Conservation (phyloP, 768 basidiomycete species). For the Xerocomellus intermedius region DNA sequence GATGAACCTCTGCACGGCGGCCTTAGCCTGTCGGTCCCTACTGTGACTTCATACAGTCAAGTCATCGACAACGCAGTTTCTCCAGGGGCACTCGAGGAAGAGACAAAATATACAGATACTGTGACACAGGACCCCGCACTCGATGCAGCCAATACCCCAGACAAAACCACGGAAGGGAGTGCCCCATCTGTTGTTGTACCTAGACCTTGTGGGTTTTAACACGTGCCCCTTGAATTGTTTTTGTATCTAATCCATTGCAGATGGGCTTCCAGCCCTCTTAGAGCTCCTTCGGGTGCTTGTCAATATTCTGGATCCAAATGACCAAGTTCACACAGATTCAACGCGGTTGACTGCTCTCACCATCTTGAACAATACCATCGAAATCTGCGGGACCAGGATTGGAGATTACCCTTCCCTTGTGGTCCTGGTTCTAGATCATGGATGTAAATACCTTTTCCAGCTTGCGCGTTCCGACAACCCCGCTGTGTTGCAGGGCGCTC, state of each 20-base stretch:
- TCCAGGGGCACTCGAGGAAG: slow-evolving; percentile 11
- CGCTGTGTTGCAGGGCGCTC: slow-evolving; percentile 70
- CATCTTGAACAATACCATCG: slow-evolving; percentile 84
- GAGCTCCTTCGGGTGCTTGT: slow-evolving; percentile 93
- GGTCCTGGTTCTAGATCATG: slow-evolving; percentile 77
- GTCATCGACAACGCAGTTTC: slow-evolving; percentile 12
- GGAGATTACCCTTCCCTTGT: slow-evolving; percentile 76
- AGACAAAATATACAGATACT: neutral
- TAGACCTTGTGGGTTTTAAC: slow-evolving; percentile 23
- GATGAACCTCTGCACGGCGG: slow-evolving; percentile 56
- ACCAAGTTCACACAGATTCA: slow-evolving; percentile 94
- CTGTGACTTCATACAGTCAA: slow-evolving; percentile 26
- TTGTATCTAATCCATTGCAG: slow-evolving; percentile 35
- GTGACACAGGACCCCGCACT: neutral
- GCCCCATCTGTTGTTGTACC: slow-evolving; percentile 20
- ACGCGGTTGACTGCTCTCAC: slow-evolving; percentile 87
- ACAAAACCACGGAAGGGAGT: slow-evolving; percentile 33
- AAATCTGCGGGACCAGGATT: slow-evolving; percentile 76
- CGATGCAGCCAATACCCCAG: neutral
- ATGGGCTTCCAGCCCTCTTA: slow-evolving; percentile 88
- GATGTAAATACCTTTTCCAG: slow-evolving; percentile 97
- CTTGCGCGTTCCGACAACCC: slow-evolving; percentile 89
- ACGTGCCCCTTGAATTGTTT: neutral
- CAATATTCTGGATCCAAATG: slow-evolving; percentile 92
- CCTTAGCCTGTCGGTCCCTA: slow-evolving; percentile 58